Conservation (phyloP, 805 yeast species). For the Starmerella asiatica region DNA sequence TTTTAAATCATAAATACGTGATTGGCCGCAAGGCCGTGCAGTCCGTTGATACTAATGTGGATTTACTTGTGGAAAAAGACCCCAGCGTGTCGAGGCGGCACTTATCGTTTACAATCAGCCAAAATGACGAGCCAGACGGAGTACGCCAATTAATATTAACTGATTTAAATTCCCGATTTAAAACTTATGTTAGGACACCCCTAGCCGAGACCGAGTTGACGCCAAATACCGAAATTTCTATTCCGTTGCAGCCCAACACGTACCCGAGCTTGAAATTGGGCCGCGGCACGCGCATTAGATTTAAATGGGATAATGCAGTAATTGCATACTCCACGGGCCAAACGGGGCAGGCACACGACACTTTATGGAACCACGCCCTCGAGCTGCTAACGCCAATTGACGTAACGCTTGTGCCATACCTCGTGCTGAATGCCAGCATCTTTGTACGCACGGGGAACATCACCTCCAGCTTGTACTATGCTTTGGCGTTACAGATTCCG, state of each 20-base stretch:
- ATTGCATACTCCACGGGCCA: constrained; percentile 21
- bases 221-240: constrained; percentile 6
- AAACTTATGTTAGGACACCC: constrained; percentile 9
- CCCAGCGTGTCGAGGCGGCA: constrained; percentile 24
- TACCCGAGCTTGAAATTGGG: constrained; percentile 18
- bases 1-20: constrained; percentile 18
- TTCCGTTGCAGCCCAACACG: not conserved
- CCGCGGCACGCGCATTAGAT: constrained; percentile 12
- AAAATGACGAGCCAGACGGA: constrained; percentile 3
- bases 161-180: constrained; percentile 23
- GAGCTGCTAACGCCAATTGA: constrained; percentile 22
- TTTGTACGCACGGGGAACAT: constrained; percentile 20
- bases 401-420: constrained; percentile 19
- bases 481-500: constrained; percentile 26
- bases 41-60: constrained; percentile 1
- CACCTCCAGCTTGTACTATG: constrained; percentile 26
- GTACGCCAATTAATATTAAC: constrained; percentile 9
- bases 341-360: constrained; percentile 12
- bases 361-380: constrained; percentile 11
- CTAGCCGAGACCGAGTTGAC: not conserved
- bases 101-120: constrained; percentile 13
- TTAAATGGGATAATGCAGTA: constrained; percentile 22
- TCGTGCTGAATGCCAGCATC: constrained; percentile 23
- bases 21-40: constrained; percentile 20
- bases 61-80: constrained; percentile 13